Percentiles rank a stretch among this genome's conserved stretches.
These are phyloP conservation scores for Isabelozyma gotoi DNA, from an alignment of 805 yeast species.

Conservation along the genomic window DNA sequence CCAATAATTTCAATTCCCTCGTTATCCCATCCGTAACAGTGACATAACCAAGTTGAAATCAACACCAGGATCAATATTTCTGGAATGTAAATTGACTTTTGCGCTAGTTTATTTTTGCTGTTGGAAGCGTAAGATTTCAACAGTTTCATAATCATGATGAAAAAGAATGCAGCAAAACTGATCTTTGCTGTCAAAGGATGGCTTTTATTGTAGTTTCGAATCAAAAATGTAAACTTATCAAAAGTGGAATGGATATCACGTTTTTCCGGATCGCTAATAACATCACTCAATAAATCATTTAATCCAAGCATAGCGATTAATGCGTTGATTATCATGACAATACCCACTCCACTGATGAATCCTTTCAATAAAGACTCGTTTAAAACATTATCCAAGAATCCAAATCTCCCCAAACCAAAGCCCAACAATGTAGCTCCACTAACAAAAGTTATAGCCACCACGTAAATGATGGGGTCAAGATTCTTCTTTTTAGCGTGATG, in stretches of 20 bases:
- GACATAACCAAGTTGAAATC: constrained; percentile 54
- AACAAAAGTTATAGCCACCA: constrained; percentile 67
- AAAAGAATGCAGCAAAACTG: constrained; percentile 54
- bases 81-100: constrained; percentile 66
- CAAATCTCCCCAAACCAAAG: constrained; percentile 80
- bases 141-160: constrained; percentile 42
- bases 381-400: constrained; percentile 55
- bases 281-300: constrained; percentile 38
- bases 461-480: constrained; percentile 49
- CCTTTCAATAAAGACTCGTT: constrained; percentile 42
- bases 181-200: constrained; percentile 64
- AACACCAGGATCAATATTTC: constrained; percentile 81
- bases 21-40: constrained; percentile 45
- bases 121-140: constrained; percentile 31
- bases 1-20: constrained; percentile 73
- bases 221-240: constrained; percentile 62
- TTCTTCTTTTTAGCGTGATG: constrained; percentile 31
- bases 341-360: constrained; percentile 44
- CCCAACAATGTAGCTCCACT: constrained; percentile 73
- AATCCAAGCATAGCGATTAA: constrained; percentile 72
- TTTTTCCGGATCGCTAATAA: constrained; percentile 30
- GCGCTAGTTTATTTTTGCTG: constrained; percentile 13
- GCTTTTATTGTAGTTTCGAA: constrained; percentile 43
- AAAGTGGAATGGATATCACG: constrained; percentile 58
- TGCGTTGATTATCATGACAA: constrained; percentile 58